These are phyloP conservation scores for Biancaea sappan DNA, from an alignment of 306 rosid species.

Conservation along the genomic window DNA sequence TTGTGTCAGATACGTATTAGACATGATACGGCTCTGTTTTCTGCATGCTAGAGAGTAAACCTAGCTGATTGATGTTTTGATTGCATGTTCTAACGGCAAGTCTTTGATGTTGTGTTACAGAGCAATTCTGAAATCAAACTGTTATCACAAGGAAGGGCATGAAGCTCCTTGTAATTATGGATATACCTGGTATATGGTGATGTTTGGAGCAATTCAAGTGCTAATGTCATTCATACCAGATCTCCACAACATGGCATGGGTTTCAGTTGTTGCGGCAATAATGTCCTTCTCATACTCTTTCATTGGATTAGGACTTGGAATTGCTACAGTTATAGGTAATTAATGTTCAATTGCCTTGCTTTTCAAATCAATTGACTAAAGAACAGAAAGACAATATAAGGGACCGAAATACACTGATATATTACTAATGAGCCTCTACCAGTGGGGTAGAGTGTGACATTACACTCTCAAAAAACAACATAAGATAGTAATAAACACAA, in stretches of 20 bases:
- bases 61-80: background rate
- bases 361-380: too few relatives aligned
- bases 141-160: conserved; percentile 80
- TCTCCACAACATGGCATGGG: conserved; percentile 87
- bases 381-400: too few relatives aligned
- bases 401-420: too few relatives aligned
- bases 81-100: conserved; percentile 13
- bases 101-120: conserved; percentile 40
- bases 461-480: too few relatives aligned
- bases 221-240: conserved; percentile 85
- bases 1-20: background rate
- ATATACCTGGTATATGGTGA: conserved; percentile 49
- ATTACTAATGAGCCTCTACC: too few relatives aligned
- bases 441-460: too few relatives aligned
- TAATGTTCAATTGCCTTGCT: conserved; percentile 29
- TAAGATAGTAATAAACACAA: too few relatives aligned
- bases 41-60: background rate
- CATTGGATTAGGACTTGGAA: conserved; percentile 80
- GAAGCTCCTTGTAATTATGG: conserved; percentile 61
- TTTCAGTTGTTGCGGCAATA: conserved; percentile 68
- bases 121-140: conserved; percentile 72
- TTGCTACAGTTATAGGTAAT: conserved; percentile 58
- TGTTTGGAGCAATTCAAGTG: conserved; percentile 75
- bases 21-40: background rate
- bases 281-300: conserved; percentile 81